These are phyloP conservation scores for Epichloe uncinata DNA, from an alignment of 2,329 filamentous ascomycete species.

Conservation along the genomic window DNA sequence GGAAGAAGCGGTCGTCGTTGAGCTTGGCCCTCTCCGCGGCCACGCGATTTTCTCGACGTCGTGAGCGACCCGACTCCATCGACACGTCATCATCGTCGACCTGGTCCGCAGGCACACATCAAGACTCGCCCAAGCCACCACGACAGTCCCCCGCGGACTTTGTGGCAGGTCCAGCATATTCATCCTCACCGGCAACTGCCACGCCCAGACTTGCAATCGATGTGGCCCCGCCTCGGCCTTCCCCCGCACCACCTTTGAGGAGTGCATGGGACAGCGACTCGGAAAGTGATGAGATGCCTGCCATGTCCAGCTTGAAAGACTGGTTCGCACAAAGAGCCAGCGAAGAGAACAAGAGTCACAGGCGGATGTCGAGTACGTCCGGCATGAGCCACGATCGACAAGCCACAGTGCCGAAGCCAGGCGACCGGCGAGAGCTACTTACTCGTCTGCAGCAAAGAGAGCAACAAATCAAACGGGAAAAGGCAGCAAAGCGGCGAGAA, in stretches of 20 bases:
- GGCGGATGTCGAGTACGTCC: background rate
- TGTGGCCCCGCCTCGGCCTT: conserved; percentile 4
- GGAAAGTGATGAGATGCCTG: conserved; percentile 15
- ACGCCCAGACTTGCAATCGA: background rate
- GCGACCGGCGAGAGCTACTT: conserved; percentile 10
- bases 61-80: conserved; percentile 9
- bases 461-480: conserved; percentile 1
- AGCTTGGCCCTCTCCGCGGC: conserved; percentile 15
- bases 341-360: conserved; percentile 2
- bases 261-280: conserved; percentile 21
- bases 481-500: conserved; percentile 2
- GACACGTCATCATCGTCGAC: conserved; percentile 1
- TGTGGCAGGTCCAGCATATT: background rate
- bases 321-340: conserved; percentile 6
- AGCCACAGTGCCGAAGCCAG: conserved; percentile 11
- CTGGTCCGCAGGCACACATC: background rate
- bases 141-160: background rate
- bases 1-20: conserved; percentile 9
- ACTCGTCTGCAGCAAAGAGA: background rate
- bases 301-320: conserved; percentile 5
- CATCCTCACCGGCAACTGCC: background rate
- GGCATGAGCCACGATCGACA: conserved; percentile 7
- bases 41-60: conserved; percentile 16
- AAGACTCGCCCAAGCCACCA: background rate
- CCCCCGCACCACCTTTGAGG: conserved; percentile 7